These are phyloP conservation scores for Talaromyces nanjingensis DNA, from an alignment of 495 filamentous ascomycete genomes.

Conservation along the genomic window DNA sequence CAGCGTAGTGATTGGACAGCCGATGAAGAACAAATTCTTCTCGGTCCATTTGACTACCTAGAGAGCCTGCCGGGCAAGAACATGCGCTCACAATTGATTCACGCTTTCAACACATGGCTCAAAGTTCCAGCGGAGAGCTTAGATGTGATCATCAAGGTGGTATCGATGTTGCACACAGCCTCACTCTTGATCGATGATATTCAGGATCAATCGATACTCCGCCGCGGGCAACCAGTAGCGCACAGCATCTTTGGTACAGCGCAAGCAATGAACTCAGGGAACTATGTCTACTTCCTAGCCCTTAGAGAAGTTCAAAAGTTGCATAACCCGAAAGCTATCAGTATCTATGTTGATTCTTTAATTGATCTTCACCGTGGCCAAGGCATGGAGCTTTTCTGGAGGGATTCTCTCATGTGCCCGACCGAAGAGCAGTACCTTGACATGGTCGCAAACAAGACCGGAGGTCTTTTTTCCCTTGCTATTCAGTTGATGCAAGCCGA, in stretches of 20 bases:
- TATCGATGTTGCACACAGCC: conserved; percentile 17
- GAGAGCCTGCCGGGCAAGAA: conserved; percentile 3
- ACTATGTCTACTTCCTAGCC: conserved; percentile 92
- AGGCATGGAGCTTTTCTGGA: conserved; percentile 25
- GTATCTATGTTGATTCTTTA: conserved; percentile 20
- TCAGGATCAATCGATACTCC: conserved; percentile 66
- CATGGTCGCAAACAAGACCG: conserved; percentile 27
- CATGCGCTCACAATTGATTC: neutral
- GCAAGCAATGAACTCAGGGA: conserved; percentile 94
- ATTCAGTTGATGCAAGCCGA: conserved; percentile 18
- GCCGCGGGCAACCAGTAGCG: conserved; percentile 84
- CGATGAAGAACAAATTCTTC: neutral
- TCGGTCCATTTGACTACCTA: conserved; percentile 9
- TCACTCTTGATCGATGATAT: conserved; percentile 30
- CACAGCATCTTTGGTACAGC: conserved; percentile 92
- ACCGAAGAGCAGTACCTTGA: conserved; percentile 20
- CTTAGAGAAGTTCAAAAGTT: conserved; percentile 49
- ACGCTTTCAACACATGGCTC: conserved; percentile 17
- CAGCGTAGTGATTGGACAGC: neutral
- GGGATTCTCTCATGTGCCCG: conserved; percentile 15
- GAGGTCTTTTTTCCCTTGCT: conserved; percentile 22
- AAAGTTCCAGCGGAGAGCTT: conserved; percentile 8
- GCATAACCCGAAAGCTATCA: conserved; percentile 19
- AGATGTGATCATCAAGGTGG: conserved; percentile 11
- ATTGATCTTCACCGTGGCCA: conserved; percentile 25